Base-by-base conservation (phyloP, 306 rosid genomes). In the Acacia confusa region DNA sequence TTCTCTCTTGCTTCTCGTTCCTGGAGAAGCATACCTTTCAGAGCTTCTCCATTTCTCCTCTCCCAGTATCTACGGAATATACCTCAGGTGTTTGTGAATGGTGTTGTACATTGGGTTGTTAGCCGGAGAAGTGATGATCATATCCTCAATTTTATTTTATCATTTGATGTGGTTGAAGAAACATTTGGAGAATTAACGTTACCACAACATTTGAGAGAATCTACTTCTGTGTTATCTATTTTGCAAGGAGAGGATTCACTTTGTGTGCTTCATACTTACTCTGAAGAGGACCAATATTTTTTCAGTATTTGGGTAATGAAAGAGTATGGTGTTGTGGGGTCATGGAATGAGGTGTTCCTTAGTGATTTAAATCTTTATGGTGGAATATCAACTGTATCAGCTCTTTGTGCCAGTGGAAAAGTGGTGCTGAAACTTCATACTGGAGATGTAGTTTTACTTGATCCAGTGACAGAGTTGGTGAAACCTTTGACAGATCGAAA, bases 281-380 rank as follows among this genome's bases (percentile, higher is more conserved):
- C 36, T 25, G 36, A 25, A 4, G 19, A 12, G 67, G 3, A 13
- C 36, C 5, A 30, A 32, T 2, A 16, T 16, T 65, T 65, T 32
- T 30, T 4, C 20, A 66, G 47, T 66, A 36, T 66, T 4, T 66
- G 72, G 47, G 27, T 19, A 5, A 66, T 66, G 72, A 36, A 66
- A 66, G 72, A 66, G 20, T 67, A 67, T 36, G 72, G 72, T 36
- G 47, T 19, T 7, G 72, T 9, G 25, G 47, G 38, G 2, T 67
- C 72, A 36, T 67, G 72, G 72, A 19, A 41, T 67, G 27, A 67
- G 16, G 72, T 67, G 72, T 67, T 67, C 12, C 11, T n/a, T n/a
- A n/a, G n/a, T n/a, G n/a, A n/a, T n/a, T n/a, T n/a, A n/a, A n/a
- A n/a, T n/a, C n/a, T n/a, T n/a, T n/a, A n/a, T n/a, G n/a, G n/a